These are phyloP conservation scores for Bathelium albidoporum DNA, from an alignment of 495 filamentous ascomycete species.

Conservation along the genomic window DNA sequence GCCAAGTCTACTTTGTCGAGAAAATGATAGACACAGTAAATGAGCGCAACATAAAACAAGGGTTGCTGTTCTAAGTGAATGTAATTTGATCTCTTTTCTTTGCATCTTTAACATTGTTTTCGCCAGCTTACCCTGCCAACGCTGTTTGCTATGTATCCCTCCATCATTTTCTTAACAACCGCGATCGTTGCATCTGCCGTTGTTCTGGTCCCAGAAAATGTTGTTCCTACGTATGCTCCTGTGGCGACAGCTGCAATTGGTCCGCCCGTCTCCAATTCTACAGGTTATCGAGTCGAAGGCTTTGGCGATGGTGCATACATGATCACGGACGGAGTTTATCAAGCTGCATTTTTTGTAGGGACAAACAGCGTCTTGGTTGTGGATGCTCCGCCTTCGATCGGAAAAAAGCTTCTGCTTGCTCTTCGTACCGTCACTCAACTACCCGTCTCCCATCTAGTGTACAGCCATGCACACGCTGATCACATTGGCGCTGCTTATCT, in stretches of 20 bases:
- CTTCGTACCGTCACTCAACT: constrained; percentile 29
- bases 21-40: too few species aligned
- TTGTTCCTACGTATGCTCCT: constrained; percentile 8
- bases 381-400: constrained; percentile 34
- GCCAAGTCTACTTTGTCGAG: too few species aligned
- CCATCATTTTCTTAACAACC: too few species aligned
- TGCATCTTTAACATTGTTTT: too few species aligned
- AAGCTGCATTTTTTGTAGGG: constrained; percentile 31
- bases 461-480: constrained; percentile 35
- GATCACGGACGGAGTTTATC: constrained; percentile 31
- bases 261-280: constrained; percentile 8
- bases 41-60: too few species aligned
- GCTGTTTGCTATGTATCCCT: too few species aligned
- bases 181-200: too few species aligned
- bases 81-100: too few species aligned
- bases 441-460: constrained; percentile 32
- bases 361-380: constrained; percentile 32
- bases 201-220: too few species aligned
- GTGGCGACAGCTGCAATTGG: constrained; percentile 14
- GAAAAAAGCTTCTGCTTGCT: constrained; percentile 27
- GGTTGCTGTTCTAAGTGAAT: too few species aligned
- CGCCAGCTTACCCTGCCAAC: too few species aligned
- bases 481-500: constrained; percentile 31
- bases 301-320: constrained; percentile 33
- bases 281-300: constrained; percentile 27